Evolutionary conservation across 1,284 basidiomycete genomes (phyloP).

Genomic region (Heliocybe sulcata): DNA sequence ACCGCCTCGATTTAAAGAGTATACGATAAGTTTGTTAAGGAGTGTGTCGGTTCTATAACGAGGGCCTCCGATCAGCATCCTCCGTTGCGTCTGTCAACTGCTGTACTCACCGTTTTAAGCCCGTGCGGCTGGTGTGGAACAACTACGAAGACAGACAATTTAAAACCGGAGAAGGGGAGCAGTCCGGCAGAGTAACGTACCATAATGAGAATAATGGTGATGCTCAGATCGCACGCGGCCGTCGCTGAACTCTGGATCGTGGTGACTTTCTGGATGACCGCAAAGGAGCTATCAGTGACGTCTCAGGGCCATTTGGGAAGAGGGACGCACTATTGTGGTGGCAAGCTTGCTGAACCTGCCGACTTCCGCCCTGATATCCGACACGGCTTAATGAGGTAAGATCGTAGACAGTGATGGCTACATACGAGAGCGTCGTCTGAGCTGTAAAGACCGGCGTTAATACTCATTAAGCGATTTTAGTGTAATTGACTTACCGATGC

Average conservation of each 20-base stretch:
- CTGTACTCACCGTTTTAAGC: conserved; percentile 1
- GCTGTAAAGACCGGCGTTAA: background rate
- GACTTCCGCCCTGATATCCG: background rate
- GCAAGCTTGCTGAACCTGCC: conserved; percentile 2
- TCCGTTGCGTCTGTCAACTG: background rate
- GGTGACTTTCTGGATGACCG: background rate
- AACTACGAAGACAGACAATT: background rate
- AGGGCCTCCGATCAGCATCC: too few species aligned
- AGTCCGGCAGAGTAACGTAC: background rate
- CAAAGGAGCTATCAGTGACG: background rate
- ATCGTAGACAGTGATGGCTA: background rate
- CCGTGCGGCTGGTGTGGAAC: conserved; percentile 3
- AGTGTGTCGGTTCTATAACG: conserved; percentile 3
- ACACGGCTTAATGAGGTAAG: background rate
- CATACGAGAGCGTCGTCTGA: background rate
- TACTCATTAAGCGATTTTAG: background rate
- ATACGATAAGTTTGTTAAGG: conserved; percentile 3
- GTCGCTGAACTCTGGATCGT: conserved; percentile 4
- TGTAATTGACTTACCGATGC: background rate
- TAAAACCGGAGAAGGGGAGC: background rate
- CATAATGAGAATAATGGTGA: conserved; percentile 2
- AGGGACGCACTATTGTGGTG: background rate
- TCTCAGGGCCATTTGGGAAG: background rate
- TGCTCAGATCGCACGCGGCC: conserved; percentile 4
- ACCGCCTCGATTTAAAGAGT: conserved; percentile 2